Evolutionary conservation across 176 grass and related monocot genomes (phyloP).

Genomic region (Oropetium thomaeum): DNA sequence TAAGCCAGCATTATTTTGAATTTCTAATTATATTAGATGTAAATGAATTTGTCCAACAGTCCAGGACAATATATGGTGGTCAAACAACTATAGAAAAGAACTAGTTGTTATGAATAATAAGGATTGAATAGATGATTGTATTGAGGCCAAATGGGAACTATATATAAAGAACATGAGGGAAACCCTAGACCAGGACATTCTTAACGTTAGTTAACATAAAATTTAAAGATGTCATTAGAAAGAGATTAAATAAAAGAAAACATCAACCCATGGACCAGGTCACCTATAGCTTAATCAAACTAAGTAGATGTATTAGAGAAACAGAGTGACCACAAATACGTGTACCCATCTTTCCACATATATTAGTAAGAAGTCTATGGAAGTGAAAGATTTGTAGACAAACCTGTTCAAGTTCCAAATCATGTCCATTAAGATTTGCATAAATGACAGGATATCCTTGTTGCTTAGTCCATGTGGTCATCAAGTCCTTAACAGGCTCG

Average conservation of each 20-base stretch:
- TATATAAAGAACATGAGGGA: too few relatives aligned
- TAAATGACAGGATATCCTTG: conserved; percentile 84
- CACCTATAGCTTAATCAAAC: not conserved
- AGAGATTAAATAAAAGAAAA: conserved; percentile 7
- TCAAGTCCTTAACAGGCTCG: conserved; percentile 77
- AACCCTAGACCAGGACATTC: too few relatives aligned
- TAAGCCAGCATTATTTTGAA: not conserved
- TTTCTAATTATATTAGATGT: not conserved
- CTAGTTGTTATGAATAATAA: too few relatives aligned
- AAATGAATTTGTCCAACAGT: conserved; percentile 8
- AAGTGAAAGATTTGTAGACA: conserved; percentile 1
- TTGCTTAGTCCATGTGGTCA: conserved; percentile 89
- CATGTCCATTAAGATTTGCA: conserved; percentile 51
- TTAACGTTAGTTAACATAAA: not conserved
- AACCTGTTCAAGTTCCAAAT: conserved; percentile 84
- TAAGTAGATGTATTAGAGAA: conserved; percentile 6
- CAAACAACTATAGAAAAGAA: not conserved
- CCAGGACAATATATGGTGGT: not conserved
- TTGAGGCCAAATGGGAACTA: too few relatives aligned
- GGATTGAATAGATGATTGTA: too few relatives aligned
- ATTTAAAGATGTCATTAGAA: not conserved
- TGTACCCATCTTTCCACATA: not conserved
- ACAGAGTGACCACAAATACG: not conserved
- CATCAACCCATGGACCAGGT: not conserved
- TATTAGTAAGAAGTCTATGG: not conserved